Conservation (phyloP, 768 basidiomycete genomes). For the Tephrocybe sp. region DNA sequence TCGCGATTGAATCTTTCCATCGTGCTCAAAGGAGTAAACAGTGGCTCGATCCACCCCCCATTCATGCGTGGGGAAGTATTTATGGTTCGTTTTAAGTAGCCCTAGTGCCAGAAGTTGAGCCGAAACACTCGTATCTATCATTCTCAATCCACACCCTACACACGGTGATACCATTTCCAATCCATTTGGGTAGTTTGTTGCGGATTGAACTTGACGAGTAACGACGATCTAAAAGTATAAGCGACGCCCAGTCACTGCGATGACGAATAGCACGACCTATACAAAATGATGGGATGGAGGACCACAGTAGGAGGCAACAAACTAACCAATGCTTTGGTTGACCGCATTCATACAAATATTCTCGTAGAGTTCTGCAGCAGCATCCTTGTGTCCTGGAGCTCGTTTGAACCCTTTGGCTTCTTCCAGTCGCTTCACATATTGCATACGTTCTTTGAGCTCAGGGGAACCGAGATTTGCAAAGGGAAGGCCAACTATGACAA, state of each 20-base stretch:
- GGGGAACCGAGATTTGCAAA: conserved; percentile 91
- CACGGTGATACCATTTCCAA: conserved; percentile 57
- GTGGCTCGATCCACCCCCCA: no score
- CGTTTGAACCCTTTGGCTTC: conserved; percentile 34
- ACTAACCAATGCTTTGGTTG: conserved; percentile 93
- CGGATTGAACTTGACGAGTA: conserved; percentile 70
- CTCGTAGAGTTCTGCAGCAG: conserved; percentile 82
- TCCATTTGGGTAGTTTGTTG: conserved; percentile 89
- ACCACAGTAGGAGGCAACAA: background rate
- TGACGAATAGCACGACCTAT: conserved; percentile 92
- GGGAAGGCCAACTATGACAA: conserved; percentile 86
- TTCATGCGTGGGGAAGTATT: no score
- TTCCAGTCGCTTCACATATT: conserved; percentile 71
- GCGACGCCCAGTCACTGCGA: conserved; percentile 84
- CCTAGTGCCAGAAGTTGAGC: no score
- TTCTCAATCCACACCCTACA: no score
- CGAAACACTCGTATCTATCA: no score
- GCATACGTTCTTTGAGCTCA: conserved; percentile 89
- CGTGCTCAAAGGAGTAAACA: no score
- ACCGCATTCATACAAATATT: conserved; percentile 93
- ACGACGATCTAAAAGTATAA: conserved; percentile 83
- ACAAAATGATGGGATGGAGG: background rate
- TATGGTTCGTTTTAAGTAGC: no score
- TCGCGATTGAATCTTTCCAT: no score
- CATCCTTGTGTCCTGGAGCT: conserved; percentile 49